phyloP scores from a whole-genome alignment of 2,329 filamentous ascomycete species.

The Aotearoamyces nothofagi region DNA sequence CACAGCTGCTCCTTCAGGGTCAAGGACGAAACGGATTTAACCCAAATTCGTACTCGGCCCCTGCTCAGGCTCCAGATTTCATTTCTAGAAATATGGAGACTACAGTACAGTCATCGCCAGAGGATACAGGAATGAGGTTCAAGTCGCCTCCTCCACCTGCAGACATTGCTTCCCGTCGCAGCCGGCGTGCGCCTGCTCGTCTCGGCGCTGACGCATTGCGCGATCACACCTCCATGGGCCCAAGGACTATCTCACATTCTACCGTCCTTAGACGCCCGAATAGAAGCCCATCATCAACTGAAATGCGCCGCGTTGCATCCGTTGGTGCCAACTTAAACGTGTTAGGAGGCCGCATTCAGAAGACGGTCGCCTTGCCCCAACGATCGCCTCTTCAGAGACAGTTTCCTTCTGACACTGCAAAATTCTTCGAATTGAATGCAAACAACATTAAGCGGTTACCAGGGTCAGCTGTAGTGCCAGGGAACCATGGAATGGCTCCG shows the following conservation, averaged over 20 bases:
- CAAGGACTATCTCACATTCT: conserved; percentile 1
- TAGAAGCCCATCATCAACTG: not conserved
- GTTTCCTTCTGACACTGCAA: not conserved
- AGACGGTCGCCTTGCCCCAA: not conserved
- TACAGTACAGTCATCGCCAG: conserved; percentile 1
- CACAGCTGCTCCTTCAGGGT: conserved; percentile 2
- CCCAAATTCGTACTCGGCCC: too few species aligned
- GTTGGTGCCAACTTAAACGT: conserved; percentile 3
- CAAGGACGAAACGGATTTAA: too few species aligned
- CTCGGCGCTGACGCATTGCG: conserved; percentile 2
- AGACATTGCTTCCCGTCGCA: conserved; percentile 4
- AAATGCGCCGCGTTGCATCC: conserved; percentile 3
- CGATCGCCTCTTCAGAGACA: conserved; percentile 1
- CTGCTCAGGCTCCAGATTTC: too few species aligned
- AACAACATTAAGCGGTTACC: not conserved
- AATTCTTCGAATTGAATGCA: not conserved
- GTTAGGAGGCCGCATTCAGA: conserved; percentile 2
- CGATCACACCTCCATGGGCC: conserved; percentile 1
- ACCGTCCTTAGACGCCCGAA: not conserved
- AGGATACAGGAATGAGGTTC: conserved; percentile 1
- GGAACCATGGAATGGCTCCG: conserved; percentile 1
- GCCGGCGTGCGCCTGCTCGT: conserved; percentile 2
- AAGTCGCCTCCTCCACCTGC: conserved; percentile 5
- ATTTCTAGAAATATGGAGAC: too few species aligned
- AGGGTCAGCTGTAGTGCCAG: too few species aligned